These are phyloP conservation scores for Corallochytrium limacisporum DNA, from an alignment of 78 protist species.

Conservation along the genomic window DNA sequence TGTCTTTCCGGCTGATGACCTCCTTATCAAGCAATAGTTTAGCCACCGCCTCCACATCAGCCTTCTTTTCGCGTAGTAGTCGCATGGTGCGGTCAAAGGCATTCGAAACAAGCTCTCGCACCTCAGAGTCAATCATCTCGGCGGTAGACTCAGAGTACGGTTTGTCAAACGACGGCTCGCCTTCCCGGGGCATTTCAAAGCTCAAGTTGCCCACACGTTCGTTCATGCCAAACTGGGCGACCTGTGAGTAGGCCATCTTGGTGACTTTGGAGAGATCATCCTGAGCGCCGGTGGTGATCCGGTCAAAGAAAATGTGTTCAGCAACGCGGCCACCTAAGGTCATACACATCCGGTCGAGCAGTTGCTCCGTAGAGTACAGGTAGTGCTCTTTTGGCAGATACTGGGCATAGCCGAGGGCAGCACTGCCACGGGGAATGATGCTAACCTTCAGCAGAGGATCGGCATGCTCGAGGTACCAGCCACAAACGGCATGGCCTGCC, in stretches of 20 bases:
- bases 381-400: slow-evolving; percentile 80
- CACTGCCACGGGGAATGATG: slow-evolving; percentile 90
- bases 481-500: slow-evolving; percentile 94
- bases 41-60: slow-evolving; percentile 42
- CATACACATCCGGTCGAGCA: slow-evolving; percentile 67
- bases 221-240: slow-evolving; percentile 70
- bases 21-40: slow-evolving; percentile 62
- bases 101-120: slow-evolving; percentile 34
- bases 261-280: slow-evolving; percentile 79
- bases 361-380: slow-evolving; percentile 51
- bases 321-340: slow-evolving; percentile 87
- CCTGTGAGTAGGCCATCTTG: slow-evolving; percentile 36
- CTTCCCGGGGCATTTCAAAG: slow-evolving; percentile 24
- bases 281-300: slow-evolving; percentile 78
- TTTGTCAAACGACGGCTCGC: slow-evolving; percentile 30
- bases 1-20: slow-evolving; percentile 55
- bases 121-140: slow-evolving; percentile 53
- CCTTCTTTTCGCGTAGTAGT: slow-evolving; percentile 9
- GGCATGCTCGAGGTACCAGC: slow-evolving; percentile 91
- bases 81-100: slow-evolving; percentile 1
- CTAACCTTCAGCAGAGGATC: slow-evolving; percentile 86
- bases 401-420: slow-evolving; percentile 89
- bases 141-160: slow-evolving; percentile 68
- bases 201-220: slow-evolving; percentile 56
- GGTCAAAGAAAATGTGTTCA: slow-evolving; percentile 31